These are phyloP conservation scores for Sclerotinia trifoliorum DNA, from an alignment of 2,329 filamentous ascomycete species.

Conservation along the genomic window DNA sequence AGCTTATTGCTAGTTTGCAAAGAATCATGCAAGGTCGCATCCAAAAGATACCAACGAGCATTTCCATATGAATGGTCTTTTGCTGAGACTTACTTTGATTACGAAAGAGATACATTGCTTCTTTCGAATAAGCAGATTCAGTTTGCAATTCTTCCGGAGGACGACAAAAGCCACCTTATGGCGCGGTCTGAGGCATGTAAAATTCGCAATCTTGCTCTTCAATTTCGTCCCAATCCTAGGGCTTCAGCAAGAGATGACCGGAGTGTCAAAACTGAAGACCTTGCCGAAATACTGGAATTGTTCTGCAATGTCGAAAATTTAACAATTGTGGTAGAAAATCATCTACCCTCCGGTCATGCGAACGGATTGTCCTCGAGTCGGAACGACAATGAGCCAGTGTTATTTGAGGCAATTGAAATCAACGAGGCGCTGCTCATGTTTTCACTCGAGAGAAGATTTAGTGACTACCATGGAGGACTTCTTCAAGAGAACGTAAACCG, in stretches of 20 bases:
- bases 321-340: neutral
- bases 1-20: neutral
- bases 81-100: conserved; percentile 3
- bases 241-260: neutral
- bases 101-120: neutral
- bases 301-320: neutral
- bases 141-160: too few relatives aligned
- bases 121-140: neutral
- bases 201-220: neutral
- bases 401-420: neutral
- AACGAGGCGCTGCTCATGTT: neutral
- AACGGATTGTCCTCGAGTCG: neutral
- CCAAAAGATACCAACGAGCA: neutral
- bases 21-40: neutral
- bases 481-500: neutral
- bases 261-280: neutral
- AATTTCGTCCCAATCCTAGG: neutral
- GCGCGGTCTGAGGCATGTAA: neutral
- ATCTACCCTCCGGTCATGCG: neutral
- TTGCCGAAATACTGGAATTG: neutral
- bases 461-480: neutral
- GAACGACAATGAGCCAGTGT: neutral
- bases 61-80: conserved; percentile 4
- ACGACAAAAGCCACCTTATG: neutral
- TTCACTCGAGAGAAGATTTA: neutral